Evolutionary conservation across 306 rosid genomes (phyloP).

Genomic region (Cucumis sativus): Cucumber_9930_V3 NC_026661.2:2843501-2844000

Average conservation of each 20-base stretch:
- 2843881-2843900: background rate
- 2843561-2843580: conserved; percentile 35
- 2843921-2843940: background rate
- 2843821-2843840: background rate
- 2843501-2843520: conserved; percentile 6
- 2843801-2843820: background rate
- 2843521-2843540: conserved; percentile 11
- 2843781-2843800: background rate
- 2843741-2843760: conserved; percentile 4
- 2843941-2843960: background rate
- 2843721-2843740: background rate
- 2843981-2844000: background rate
- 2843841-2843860: conserved; percentile 2
- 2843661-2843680: background rate
- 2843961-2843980: background rate
- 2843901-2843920: conserved; percentile 4
- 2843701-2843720: background rate
- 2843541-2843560: conserved; percentile 17
- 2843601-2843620: background rate
- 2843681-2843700: background rate
- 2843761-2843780: background rate
- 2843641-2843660: background rate
- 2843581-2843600: conserved; percentile 12
- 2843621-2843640: background rate
- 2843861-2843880: background rate